Percentiles rank a stretch among this genome's conserved stretches.
phyloP scores from a whole-genome alignment of 208 protist genomes.

The Wallacemonas sp. region DNA sequence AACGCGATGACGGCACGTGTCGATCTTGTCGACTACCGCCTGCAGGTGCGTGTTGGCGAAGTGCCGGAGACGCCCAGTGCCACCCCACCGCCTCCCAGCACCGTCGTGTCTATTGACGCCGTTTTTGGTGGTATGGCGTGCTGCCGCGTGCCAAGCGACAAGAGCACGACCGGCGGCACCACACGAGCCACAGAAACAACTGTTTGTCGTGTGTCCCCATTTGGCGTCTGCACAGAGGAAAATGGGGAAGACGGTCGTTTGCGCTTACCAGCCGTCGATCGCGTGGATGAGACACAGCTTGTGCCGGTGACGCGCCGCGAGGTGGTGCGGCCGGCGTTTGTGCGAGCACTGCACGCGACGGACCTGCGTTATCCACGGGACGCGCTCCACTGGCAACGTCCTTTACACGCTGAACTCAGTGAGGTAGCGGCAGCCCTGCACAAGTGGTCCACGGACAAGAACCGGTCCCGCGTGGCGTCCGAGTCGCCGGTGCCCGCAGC shows the following conservation, averaged over 20 bases:
- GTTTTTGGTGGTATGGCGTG: constrained; percentile 64
- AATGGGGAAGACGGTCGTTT: constrained; percentile 17
- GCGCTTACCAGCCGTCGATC: constrained; percentile 1
- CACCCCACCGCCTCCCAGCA: constrained; percentile 10
- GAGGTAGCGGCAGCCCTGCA: not conserved
- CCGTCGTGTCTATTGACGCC: constrained; percentile 38
- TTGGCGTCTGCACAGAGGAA: constrained; percentile 57
- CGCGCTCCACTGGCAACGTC: constrained; percentile 17
- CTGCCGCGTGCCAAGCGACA: constrained; percentile 2
- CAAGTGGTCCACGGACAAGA: too few relatives aligned
- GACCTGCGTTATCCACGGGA: constrained; percentile 18
- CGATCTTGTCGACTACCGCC: constrained; percentile 19
- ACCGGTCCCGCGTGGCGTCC: too few relatives aligned
- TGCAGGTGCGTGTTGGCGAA: constrained; percentile 13
- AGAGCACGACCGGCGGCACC: not conserved
- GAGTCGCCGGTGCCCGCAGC: not conserved
- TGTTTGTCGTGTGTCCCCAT: constrained; percentile 70
- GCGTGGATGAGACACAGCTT: not conserved
- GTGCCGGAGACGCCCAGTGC: not conserved
- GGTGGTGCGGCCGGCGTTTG: constrained; percentile 30
- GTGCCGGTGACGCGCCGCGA: constrained; percentile 21
- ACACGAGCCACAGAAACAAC: not conserved
- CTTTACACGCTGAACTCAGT: not conserved
- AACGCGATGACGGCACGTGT: constrained; percentile 12
- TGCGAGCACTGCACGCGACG: constrained; percentile 29